These are phyloP conservation scores for Ceratocystis papillata DNA, from an alignment of 2,329 filamentous ascomycete species.

Conservation along the genomic window DNA sequence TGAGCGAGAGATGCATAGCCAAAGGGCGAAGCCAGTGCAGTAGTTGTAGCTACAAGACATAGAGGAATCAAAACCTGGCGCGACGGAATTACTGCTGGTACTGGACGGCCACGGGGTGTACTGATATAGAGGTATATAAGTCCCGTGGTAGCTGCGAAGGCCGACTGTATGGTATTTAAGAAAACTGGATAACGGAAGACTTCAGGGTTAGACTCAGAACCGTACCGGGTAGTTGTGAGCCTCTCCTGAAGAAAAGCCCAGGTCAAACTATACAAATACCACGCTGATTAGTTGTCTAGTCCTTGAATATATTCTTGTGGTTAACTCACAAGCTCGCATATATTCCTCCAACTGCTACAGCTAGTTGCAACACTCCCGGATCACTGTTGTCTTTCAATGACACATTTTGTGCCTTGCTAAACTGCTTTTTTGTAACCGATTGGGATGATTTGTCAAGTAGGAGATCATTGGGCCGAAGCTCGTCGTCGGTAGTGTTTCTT, in stretches of 20 bases:
- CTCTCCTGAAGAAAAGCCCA: constrained; percentile 97
- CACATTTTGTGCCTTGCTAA: constrained; percentile 26
- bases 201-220: constrained; percentile 50
- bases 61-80: constrained; percentile 64
- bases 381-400: constrained; percentile 32
- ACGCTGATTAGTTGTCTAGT: neutral
- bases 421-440: neutral
- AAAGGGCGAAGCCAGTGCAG: constrained; percentile 84
- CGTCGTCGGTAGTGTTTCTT: constrained; percentile 51
- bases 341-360: constrained; percentile 85
- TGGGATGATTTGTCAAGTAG: constrained; percentile 19
- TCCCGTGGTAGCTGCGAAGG: constrained; percentile 74
- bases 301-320: neutral
- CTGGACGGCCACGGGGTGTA: constrained; percentile 37
- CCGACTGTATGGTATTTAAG: constrained; percentile 89
- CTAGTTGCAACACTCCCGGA: constrained; percentile 60
- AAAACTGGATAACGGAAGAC: constrained; percentile 91
- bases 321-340: constrained; percentile 81
- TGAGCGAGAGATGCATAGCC: constrained; percentile 86
- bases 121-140: constrained; percentile 65
- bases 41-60: constrained; percentile 73
- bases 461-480: constrained; percentile 39
- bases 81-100: constrained; percentile 65
- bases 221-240: constrained; percentile 85
- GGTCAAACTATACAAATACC: constrained; percentile 54